Evolutionary conservation across 805 yeast species (phyloP).

Genomic region (Hanseniaspora jakobsenii): DNA sequence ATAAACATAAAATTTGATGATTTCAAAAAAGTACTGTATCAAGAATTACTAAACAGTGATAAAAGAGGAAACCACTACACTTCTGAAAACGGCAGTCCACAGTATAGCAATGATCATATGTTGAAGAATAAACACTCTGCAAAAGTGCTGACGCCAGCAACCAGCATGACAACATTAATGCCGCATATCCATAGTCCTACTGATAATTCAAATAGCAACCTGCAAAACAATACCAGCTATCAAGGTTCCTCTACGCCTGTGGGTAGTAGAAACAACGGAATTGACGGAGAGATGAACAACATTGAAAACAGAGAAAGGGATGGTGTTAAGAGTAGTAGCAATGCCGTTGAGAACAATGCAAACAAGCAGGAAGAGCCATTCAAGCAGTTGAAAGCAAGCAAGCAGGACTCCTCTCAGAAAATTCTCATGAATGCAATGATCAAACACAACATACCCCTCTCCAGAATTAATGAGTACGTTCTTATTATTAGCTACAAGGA

Average conservation of each 20-base stretch:
- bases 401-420: conserved; percentile 83
- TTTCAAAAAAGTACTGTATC: conserved; percentile 6
- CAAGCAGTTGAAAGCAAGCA: conserved; percentile 70
- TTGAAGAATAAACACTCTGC: not conserved
- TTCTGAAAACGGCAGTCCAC: too few species aligned
- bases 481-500: conserved; percentile 84
- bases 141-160: conserved; percentile 3
- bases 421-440: conserved; percentile 80
- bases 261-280: too few species aligned
- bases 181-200: conserved; percentile 10
- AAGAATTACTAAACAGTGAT: not conserved
- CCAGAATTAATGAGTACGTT: conserved; percentile 82
- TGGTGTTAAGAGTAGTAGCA: too few species aligned
- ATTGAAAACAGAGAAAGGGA: too few species aligned
- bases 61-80: too few species aligned
- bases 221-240: too few species aligned
- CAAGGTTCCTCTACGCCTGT: too few species aligned
- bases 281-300: too few species aligned
- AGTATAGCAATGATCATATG: too few species aligned
- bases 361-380: conserved; percentile 59
- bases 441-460: conserved; percentile 62
- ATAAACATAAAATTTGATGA: conserved; percentile 14
- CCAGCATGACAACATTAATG: conserved; percentile 15
- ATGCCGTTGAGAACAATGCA: too few species aligned
- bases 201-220: too few species aligned